Evolutionary conservation across 345 rosid genomes (phyloP), one percentile per base, ranked within the genome.

Genomic region (Eucalyptus camaldulensis): DNA sequence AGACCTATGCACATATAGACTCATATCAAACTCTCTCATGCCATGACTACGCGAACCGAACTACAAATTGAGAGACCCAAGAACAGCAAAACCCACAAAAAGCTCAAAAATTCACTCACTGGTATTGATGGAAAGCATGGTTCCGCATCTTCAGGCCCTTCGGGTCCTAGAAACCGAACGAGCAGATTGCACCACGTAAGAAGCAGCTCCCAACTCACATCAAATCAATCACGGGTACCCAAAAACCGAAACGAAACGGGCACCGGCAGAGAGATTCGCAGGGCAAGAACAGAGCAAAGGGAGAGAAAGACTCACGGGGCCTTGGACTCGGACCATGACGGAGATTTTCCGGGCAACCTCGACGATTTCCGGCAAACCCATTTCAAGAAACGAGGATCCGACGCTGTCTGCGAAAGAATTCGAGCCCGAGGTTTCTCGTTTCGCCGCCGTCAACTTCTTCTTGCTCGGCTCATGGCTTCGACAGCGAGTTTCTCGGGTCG

Each of bases 71-170:
- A 40, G 51, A 16, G 86, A 9, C 49, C 51, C 90, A n/a, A 49
- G 56, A 37, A 31, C 11, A 31, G 4, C 0, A 2, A 11, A 17
- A 60, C 49, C 12, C 58, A 24, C 33, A 89, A 25, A 86, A 91
- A 62, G 14, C 29, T 43, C 33, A 56, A 21, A 80, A 87, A 62
- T 56, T 43, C 13, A 92, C 97, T 93, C 88, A 98, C 99, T 92
- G 91, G 92, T 94, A 96, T 80, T 94, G 98, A 87, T 97, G 99
- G 88, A 97, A 97, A 87, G 99, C 99, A 88, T 96, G 98, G 37
- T 93, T 94, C 89, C 97, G 92, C 99, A 98, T 96, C 96, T 98
- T 97, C 89, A 96, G 58, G 62, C 99, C 96, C 91, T 95, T 97
- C 1, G 99, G 99, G 72, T 98, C 99, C 99, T 97, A 53, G 89